phyloP scores from a whole-genome alignment of 257 asterid species.

The Fraxinus cuspidata region DNA sequence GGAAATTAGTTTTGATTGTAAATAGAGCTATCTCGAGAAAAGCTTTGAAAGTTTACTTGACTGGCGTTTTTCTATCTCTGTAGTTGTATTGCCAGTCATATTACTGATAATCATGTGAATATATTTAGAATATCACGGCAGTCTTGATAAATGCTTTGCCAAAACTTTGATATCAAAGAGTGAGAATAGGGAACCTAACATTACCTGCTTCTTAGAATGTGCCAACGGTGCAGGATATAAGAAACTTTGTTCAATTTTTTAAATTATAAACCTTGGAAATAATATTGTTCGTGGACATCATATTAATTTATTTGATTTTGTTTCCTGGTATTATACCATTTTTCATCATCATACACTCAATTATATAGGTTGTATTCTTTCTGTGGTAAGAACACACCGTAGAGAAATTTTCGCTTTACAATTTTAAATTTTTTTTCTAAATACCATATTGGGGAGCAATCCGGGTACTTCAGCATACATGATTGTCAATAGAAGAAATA shows the following conservation, averaged over 20 bases:
- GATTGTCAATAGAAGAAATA: too few species aligned
- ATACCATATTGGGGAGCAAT: too few species aligned
- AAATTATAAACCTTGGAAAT: too few species aligned
- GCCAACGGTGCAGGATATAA: not conserved
- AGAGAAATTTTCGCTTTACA: not conserved
- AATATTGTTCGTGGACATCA: not conserved
- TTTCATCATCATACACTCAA: not conserved
- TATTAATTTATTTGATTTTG: slow-evolving; percentile 1
- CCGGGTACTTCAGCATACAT: too few species aligned
- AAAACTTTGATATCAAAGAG: not conserved
- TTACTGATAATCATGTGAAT: too few species aligned
- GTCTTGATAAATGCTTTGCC: not conserved
- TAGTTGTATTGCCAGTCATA: not conserved
- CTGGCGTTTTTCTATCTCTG: not conserved
- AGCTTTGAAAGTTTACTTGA: too few species aligned
- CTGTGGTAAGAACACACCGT: not conserved
- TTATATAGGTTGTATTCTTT: not conserved
- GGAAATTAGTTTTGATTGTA: too few species aligned
- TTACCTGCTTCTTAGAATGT: not conserved
- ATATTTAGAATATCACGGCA: too few species aligned
- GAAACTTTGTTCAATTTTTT: not conserved
- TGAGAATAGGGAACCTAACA: not conserved
- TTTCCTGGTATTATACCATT: not conserved
- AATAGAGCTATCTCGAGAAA: too few species aligned
- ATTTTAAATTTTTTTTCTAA: too few species aligned